Evolutionary conservation across 305 asterid genomes (phyloP).

Genomic region (Caryopteris hybrid): DNA sequence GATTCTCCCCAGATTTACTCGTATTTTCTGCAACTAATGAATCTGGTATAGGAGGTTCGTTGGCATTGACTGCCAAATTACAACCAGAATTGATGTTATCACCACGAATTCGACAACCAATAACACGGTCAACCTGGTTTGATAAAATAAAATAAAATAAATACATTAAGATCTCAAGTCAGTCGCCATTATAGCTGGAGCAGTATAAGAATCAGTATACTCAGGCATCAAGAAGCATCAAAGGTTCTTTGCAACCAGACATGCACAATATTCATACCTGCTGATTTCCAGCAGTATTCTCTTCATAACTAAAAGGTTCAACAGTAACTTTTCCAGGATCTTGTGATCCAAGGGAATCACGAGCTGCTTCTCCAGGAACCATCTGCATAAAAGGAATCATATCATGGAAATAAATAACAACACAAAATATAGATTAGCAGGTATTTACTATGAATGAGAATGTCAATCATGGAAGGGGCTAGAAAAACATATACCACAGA

Average conservation of each 20-base stretch:
- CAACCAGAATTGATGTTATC: constrained; percentile 19
- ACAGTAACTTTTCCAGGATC: constrained; percentile 12
- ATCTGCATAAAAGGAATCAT: constrained; percentile 41
- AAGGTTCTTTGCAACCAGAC: neutral
- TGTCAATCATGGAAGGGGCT: neutral
- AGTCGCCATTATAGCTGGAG: neutral
- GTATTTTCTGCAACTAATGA: constrained; percentile 37
- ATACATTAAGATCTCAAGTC: constrained; percentile 9
- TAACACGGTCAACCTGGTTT: constrained; percentile 43
- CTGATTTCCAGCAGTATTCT: constrained; percentile 38
- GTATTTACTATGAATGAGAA: constrained; percentile 2
- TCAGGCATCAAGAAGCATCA: constrained; percentile 14
- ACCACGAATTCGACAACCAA: constrained; percentile 46
- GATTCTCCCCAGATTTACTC: constrained; percentile 27
- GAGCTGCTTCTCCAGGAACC: constrained; percentile 43
- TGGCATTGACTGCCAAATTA: constrained; percentile 22
- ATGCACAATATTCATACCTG: constrained; percentile 46
- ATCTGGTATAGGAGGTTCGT: constrained; percentile 30
- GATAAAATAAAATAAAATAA: constrained; percentile 6
- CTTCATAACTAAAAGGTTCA: constrained; percentile 36
- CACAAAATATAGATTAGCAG: neutral
- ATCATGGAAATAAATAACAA: constrained; percentile 10
- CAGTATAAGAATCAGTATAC: neutral
- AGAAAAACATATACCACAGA: neutral
- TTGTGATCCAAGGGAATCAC: constrained; percentile 24